Evolutionary conservation across 768 basidiomycete genomes (phyloP).

Genomic region (Kwoniella shandongensis): DNA sequence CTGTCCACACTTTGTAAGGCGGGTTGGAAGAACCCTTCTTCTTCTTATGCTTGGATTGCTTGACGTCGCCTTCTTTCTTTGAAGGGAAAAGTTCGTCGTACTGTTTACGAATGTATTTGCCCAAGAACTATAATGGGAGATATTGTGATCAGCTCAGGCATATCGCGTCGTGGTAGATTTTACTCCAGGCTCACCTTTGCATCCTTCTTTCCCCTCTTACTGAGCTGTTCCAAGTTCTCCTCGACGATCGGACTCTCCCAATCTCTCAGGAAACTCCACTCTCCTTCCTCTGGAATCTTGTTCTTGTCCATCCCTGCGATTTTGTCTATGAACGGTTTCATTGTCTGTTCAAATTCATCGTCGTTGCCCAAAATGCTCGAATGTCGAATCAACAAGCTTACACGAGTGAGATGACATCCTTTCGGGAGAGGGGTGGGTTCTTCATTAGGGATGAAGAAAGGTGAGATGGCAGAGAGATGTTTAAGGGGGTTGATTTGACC

Average conservation of each 20-base stretch:
- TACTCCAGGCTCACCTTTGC: slow-evolving; percentile 38
- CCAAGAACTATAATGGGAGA: slow-evolving; percentile 21
- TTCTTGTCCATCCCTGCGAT: slow-evolving; percentile 29
- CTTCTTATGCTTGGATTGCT: slow-evolving; percentile 18
- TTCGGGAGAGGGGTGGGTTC: slow-evolving; percentile 48
- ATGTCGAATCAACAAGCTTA: slow-evolving; percentile 54
- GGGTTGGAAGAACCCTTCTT: slow-evolving; percentile 27
- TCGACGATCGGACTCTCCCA: slow-evolving; percentile 53
- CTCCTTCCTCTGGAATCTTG: slow-evolving; percentile 23
- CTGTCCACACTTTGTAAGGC: slow-evolving; percentile 52
- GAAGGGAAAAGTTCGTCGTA: slow-evolving; percentile 44
- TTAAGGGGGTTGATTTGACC: slow-evolving; percentile 40
- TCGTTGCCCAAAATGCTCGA: slow-evolving; percentile 54
- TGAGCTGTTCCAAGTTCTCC: slow-evolving; percentile 52
- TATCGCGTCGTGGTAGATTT: neutral
- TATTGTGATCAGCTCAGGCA: neutral
- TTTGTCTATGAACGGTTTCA: slow-evolving; percentile 54
- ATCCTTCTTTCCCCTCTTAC: slow-evolving; percentile 51
- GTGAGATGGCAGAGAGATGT: slow-evolving; percentile 54
- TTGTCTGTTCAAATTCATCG: slow-evolving; percentile 54
- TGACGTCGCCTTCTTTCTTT: slow-evolving; percentile 11
- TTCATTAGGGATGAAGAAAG: slow-evolving; percentile 49
- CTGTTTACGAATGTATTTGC: slow-evolving; percentile 47
- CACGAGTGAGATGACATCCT: slow-evolving; percentile 46
- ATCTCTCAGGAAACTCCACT: slow-evolving; percentile 49